Evolutionary conservation across 1,284 basidiomycete species (phyloP).

Genomic region (Malassezia dermatis): DNA sequence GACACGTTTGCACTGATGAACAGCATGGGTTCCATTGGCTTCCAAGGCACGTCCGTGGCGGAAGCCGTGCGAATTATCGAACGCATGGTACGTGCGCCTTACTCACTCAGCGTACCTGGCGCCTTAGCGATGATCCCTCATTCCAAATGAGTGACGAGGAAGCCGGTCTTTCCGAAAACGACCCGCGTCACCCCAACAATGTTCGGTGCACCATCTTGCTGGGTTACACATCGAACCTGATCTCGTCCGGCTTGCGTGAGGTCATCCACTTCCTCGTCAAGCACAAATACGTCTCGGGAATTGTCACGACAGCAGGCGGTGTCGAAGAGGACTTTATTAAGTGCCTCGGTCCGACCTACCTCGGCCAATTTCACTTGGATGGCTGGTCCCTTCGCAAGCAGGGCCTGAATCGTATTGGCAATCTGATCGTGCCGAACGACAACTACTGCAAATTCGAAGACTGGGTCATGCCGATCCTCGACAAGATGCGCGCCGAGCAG

Average conservation of each 20-base stretch:
- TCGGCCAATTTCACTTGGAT: constrained; percentile 75
- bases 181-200: constrained; percentile 42
- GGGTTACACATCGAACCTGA: constrained; percentile 95
- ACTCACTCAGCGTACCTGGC: constrained; percentile 27
- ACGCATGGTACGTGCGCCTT: constrained; percentile 60
- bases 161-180: constrained; percentile 19
- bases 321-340: constrained; percentile 99
- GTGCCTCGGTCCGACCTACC: constrained; percentile 86
- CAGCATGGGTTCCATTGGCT: constrained; percentile 81
- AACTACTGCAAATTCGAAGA: constrained; percentile 99
- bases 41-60: constrained; percentile 84
- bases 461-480: constrained; percentile 90
- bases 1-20: constrained; percentile 57
- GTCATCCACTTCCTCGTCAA: constrained; percentile 86
- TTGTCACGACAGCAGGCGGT: constrained; percentile 95
- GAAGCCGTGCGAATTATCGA: constrained; percentile 81
- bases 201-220: constrained; percentile 80
- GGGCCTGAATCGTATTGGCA: constrained; percentile 95
- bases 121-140: constrained; percentile 20
- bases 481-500: constrained; percentile 83
- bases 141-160: constrained; percentile 17
- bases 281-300: constrained; percentile 74
- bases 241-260: constrained; percentile 92
- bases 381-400: constrained; percentile 74
- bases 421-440: constrained; percentile 91